Conservation (phyloP, 2,329 filamentous ascomycete species). For the Fusarium paranaense region DNA sequence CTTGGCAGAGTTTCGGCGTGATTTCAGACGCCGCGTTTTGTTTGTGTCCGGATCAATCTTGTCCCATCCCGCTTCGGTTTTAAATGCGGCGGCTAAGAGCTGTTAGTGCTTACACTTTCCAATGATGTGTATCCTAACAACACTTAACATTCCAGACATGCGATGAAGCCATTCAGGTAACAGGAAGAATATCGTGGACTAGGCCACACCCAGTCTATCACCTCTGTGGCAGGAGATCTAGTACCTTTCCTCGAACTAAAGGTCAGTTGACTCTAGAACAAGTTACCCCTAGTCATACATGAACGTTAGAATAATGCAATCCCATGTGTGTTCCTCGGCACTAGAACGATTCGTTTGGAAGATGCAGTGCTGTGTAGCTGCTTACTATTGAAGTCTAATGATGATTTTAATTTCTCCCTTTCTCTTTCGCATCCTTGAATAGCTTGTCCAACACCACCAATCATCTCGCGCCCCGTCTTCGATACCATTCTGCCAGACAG, state of each 20-base stretch:
- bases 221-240: not conserved
- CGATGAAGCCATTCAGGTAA: not conserved
- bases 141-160: not conserved
- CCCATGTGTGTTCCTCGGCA: not conserved
- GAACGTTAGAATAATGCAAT: not conserved
- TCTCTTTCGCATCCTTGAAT: not conserved
- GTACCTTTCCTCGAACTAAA: not conserved
- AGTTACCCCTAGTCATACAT: not conserved
- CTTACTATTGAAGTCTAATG: not conserved
- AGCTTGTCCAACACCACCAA: not conserved
- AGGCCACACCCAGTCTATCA: not conserved
- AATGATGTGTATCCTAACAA: not conserved
- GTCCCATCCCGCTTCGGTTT: not conserved
- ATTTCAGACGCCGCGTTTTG: not conserved
- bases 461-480: not conserved
- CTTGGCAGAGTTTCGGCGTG: not conserved
- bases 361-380: not conserved
- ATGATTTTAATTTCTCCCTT: not conserved
- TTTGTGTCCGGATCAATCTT: not conserved
- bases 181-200: not conserved
- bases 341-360: not conserved
- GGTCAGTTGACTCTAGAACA: not conserved
- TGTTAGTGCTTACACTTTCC: not conserved
- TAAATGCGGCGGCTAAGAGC: not conserved
- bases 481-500: conserved; percentile 12